Evolutionary conservation across 1,284 basidiomycete genomes (phyloP).

Genomic region (Retiboletus fuscus): DNA sequence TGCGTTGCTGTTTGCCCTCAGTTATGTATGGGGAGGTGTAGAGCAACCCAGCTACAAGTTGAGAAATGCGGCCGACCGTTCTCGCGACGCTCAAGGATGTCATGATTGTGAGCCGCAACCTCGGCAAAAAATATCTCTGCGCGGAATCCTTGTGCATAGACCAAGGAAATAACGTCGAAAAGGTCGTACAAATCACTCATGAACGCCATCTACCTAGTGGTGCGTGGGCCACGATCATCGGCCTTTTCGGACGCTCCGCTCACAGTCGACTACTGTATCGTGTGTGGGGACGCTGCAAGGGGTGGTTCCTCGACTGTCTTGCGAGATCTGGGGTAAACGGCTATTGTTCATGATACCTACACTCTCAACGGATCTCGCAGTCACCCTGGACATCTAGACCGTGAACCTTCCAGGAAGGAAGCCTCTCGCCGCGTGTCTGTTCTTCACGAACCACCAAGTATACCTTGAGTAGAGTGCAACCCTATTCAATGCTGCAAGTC

Average conservation of each 20-base stretch:
- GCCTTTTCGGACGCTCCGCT: constrained; percentile 23
- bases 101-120: constrained; percentile 25
- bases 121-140: constrained; percentile 37
- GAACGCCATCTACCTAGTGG: constrained; percentile 34
- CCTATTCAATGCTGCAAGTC: constrained; percentile 33
- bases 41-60: constrained; percentile 22
- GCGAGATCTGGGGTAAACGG: constrained; percentile 10
- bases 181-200: constrained; percentile 30
- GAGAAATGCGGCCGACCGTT: constrained; percentile 21
- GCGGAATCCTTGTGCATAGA: constrained; percentile 39
- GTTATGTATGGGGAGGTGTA: constrained; percentile 42
- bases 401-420: constrained; percentile 38
- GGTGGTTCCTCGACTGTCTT: constrained; percentile 24
- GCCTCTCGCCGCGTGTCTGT: constrained; percentile 37
- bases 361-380: constrained; percentile 17
- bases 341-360: constrained; percentile 32
- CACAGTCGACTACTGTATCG: constrained; percentile 30
- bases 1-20: constrained; percentile 38
- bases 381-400: constrained; percentile 28
- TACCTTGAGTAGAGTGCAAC: constrained; percentile 40
- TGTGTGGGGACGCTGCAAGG: constrained; percentile 25
- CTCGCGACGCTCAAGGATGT: constrained; percentile 37
- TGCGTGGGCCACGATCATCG: constrained; percentile 33
- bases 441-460: constrained; percentile 40
- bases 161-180: constrained; percentile 28